Conservation (phyloP, 2,329 filamentous ascomycete species). For the Xylaria sp. region DNA sequence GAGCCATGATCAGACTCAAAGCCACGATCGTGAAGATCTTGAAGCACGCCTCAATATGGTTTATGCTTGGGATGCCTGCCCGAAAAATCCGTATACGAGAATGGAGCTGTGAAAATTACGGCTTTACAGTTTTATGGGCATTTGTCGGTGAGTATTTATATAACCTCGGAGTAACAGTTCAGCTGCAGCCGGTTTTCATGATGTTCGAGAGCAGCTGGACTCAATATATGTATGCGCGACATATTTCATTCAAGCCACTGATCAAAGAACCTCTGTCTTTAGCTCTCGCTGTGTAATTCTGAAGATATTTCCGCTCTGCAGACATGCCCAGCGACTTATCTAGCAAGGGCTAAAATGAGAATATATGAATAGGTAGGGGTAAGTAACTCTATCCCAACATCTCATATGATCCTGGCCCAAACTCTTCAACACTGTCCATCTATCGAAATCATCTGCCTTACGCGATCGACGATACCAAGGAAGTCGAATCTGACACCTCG, state of each 20-base stretch:
- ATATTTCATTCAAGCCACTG: not conserved
- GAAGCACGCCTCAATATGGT: constrained; percentile 20
- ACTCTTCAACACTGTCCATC: not conserved
- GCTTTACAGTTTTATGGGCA: constrained; percentile 11
- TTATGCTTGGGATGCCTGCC: constrained; percentile 20
- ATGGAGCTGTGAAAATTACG: not conserved
- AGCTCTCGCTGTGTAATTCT: constrained; percentile 1
- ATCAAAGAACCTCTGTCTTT: not conserved
- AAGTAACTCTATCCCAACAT: not conserved
- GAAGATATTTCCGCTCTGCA: not conserved
- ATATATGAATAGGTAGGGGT: constrained; percentile 4
- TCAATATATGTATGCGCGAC: not conserved
- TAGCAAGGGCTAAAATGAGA: not conserved
- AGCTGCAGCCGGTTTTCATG: constrained; percentile 34
- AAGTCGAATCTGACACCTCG: not conserved
- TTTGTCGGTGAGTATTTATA: constrained; percentile 9
- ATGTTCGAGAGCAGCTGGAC: not conserved
- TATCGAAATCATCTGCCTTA: not conserved
- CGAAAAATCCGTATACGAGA: constrained; percentile 23
- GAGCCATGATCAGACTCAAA: constrained; percentile 25
- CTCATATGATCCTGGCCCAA: not conserved
- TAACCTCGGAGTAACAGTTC: constrained; percentile 10
- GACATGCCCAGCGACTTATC: not conserved
- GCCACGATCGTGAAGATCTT: constrained; percentile 33
- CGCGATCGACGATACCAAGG: not conserved